Base-by-base conservation (phyloP, 805 yeast species). In the Pichia membranifaciens region DNA sequence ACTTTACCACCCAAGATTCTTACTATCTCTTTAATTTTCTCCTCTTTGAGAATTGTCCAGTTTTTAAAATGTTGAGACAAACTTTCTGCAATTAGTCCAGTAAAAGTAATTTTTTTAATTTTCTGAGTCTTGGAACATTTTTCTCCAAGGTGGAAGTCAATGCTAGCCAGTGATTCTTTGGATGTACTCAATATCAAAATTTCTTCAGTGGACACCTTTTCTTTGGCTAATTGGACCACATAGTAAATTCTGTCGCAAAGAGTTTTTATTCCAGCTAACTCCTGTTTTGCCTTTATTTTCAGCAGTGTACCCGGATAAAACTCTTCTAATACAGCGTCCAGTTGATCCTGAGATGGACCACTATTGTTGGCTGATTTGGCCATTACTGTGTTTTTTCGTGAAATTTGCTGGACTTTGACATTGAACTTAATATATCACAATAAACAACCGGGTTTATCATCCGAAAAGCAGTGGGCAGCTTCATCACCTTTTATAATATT, bases 181-280 rank as follows among this genome's bases (percentile, higher is more conserved):
- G 48, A 45, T 9, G 48, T 40, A 21, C 28, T 40, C 16, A 45
- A 18, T 29, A 45, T 4, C 10, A 45, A 29, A 16, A 45, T 28
- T 15, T 40, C 21, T 17, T 35, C 29, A 7, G 9, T 13, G 1
- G 29, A 8, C 13, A 15, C 38, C 16, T 16, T 12, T 3, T 31
- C 23, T 10, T 13, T 18, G 8, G 31, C 35, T 3, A 15, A 8
- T 15, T 36, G 23, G 17, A 9, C 21, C 10, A 15, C 13, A 16
- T 44, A 22, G 5, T 36, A 22, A 21, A 44, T 44, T 18, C 47
- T 28, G 16, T 38, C 34, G 29, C 47, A 44, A 6, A 44, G 31
- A n/a, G n/a, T 18, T 6, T 18, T 29, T 10, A 16, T 28, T 16
- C 33, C 38, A 17, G 28, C 47, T 18, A 17, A 7, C 18, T 17